Percentiles rank a stretch among this genome's conserved stretches.
Evolutionary conservation across 2,329 filamentous ascomycete species (phyloP).

Genomic region (Neonectria neomacrospora): DNA sequence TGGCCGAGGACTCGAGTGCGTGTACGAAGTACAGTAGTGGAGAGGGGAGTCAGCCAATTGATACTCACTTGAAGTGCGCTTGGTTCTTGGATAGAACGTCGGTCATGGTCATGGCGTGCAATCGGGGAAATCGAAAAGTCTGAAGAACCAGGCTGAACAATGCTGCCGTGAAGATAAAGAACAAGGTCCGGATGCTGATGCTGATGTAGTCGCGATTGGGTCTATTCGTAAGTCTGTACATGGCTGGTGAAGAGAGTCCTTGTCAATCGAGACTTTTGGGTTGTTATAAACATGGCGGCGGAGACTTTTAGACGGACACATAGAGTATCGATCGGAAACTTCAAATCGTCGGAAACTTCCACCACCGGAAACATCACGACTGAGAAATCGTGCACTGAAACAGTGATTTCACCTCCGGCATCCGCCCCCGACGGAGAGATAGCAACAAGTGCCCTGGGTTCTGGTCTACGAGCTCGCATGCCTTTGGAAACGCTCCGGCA

Average conservation of each 20-base stretch:
- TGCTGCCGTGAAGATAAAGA: background rate
- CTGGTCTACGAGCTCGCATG: background rate
- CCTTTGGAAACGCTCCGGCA: conserved; percentile 4
- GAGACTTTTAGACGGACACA: conserved; percentile 49
- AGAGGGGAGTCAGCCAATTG: conserved; percentile 10
- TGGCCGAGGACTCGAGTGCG: conserved; percentile 17
- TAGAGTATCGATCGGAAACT: conserved; percentile 27
- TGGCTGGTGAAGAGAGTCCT: conserved; percentile 1
- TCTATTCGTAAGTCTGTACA: background rate
- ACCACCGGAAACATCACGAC: conserved; percentile 13
- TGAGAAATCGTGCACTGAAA: background rate
- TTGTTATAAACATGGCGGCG: conserved; percentile 40
- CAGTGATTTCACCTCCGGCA: background rate
- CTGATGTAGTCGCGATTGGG: background rate
- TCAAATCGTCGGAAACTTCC: conserved; percentile 1
- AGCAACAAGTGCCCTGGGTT: background rate
- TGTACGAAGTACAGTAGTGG: conserved; percentile 8
- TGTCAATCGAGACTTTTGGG: conserved; percentile 1
- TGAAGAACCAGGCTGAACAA: background rate
- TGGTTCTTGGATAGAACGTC: conserved; percentile 51
- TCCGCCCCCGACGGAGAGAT: background rate
- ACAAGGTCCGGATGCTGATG: background rate
- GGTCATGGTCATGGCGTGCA: conserved; percentile 50
- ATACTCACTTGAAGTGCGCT: conserved; percentile 57
- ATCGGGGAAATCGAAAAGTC: conserved; percentile 23